Evolutionary conservation across 345 rosid species (phyloP), one percentile per base, ranked within the genome.

Genomic region (Citrus reticulata): DNA sequence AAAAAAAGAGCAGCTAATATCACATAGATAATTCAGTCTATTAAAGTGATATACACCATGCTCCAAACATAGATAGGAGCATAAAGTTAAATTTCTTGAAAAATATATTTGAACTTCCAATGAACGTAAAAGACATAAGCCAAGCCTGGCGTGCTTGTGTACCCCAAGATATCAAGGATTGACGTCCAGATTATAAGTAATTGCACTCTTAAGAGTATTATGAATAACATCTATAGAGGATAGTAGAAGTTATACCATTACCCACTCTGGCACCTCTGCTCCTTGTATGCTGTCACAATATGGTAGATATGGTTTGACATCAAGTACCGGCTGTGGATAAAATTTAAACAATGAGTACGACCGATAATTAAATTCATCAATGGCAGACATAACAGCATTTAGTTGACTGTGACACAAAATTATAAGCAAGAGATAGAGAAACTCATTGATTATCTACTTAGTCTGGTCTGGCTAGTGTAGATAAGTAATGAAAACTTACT

Each of bases 271-370:
- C 83, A 93, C 89, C 14, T 79, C 77, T 78, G 98, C 96, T 81
- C 83, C 93, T 75, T 85, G 80, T 79, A 95, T 82, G 84, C 91
- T 86, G 83, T 95, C 98, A 66, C 95, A 90, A 84, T 93, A 95
- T 27, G 97, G 93, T 66, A 93, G 88, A 85, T 95, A 93, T 46
- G 97, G 97, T 82, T 95, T 95, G 86, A 95, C 79, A 80, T 93
- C 99, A 16, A 93, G 91, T 37, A 93, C 86, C 7, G 97, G 98
- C 99, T 92, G 89, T 77, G 55, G 51, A 81, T 27, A 84, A 78
- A 65, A 65, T 54, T 57, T 24, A 65, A 79, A 70, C 29, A 80
- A 59, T 54, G 72, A 64, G 74, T 9, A 25, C 10, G 19, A 25
- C n/a, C 68, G 35, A 62, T 75, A 63, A 71, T 65, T 42, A 79